Conservation (phyloP, 148 eudicot genomes). For the Simmondsia chinensis region DNA sequence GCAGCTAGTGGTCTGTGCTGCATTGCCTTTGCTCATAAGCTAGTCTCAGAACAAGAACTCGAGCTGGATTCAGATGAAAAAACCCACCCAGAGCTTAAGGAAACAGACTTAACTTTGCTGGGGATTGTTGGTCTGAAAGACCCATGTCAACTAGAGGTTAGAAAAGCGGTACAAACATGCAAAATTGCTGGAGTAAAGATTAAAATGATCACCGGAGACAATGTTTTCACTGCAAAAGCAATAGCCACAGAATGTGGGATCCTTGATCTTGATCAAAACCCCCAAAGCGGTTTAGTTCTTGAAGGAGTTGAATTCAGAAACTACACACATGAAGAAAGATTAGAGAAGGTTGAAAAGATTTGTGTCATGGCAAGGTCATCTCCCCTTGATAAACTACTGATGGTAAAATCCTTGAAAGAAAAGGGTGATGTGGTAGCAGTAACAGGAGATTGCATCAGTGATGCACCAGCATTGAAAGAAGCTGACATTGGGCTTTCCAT, state of each 20-base stretch:
- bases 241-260: slow-evolving; percentile 58
- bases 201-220: slow-evolving; percentile 60
- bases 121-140: slow-evolving; percentile 55
- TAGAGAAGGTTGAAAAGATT: slow-evolving; percentile 23
- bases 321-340: slow-evolving; percentile 32
- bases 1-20: slow-evolving; percentile 53
- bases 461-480: slow-evolving; percentile 56
- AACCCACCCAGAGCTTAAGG: slow-evolving; percentile 13
- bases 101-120: slow-evolving; percentile 32
- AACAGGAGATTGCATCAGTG: slow-evolving; percentile 50
- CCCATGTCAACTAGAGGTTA: slow-evolving; percentile 45
- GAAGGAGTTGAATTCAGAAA: slow-evolving; percentile 47
- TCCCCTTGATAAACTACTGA: slow-evolving; percentile 48
- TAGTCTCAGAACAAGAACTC: slow-evolving; percentile 3
- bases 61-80: slow-evolving; percentile 4
- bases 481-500: slow-evolving; percentile 58
- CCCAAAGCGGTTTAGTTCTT: slow-evolving; percentile 23
- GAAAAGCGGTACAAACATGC: slow-evolving; percentile 32
- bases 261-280: slow-evolving; percentile 19
- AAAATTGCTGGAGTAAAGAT: slow-evolving; percentile 37
- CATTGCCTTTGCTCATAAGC: slow-evolving; percentile 50
- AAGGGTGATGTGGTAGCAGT: slow-evolving; percentile 58
- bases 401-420: slow-evolving; percentile 48
- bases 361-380: slow-evolving; percentile 61
- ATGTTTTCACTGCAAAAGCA: slow-evolving; percentile 53